Evolutionary conservation across 2,329 filamentous ascomycete species (phyloP).

Genomic region (Pseudogymnoascus sp.): DNA sequence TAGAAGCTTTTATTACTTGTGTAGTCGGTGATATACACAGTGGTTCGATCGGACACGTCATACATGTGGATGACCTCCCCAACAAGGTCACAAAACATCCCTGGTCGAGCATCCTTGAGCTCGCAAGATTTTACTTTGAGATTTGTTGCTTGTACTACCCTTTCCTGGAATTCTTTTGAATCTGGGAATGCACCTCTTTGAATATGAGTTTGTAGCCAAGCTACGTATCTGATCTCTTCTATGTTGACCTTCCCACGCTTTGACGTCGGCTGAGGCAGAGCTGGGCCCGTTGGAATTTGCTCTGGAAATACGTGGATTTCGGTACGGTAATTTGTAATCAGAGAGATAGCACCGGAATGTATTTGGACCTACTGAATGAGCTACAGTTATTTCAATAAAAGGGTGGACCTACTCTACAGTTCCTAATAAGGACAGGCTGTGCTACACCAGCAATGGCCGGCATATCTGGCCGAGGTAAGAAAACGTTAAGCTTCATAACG

Average conservation of each 20-base stretch:
- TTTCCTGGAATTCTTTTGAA: constrained; percentile 36
- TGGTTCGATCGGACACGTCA: constrained; percentile 38
- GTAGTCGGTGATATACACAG: constrained; percentile 76
- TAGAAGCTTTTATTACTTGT: constrained; percentile 63
- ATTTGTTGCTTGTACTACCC: constrained; percentile 35
- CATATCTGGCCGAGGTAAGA: constrained; percentile 45
- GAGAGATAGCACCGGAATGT: constrained; percentile 30
- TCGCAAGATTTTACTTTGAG: constrained; percentile 52
- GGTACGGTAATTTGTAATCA: constrained; percentile 39
- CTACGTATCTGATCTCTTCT: background rate
- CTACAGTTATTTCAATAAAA: constrained; percentile 12
- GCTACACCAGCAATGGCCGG: constrained; percentile 40
- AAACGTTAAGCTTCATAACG: constrained; percentile 48
- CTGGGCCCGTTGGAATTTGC: constrained; percentile 31
- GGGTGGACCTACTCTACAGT: constrained; percentile 42
- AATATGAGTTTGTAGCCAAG: constrained; percentile 23
- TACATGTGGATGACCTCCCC: constrained; percentile 62
- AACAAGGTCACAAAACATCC: constrained; percentile 59
- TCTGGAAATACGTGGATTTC: constrained; percentile 39
- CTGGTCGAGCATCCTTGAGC: constrained; percentile 54
- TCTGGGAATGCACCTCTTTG: constrained; percentile 39
- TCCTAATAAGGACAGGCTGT: constrained; percentile 59
- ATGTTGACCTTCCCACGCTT: background rate
- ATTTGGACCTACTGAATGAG: constrained; percentile 35
- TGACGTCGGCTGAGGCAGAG: constrained; percentile 16